Conservation (phyloP, 371 early-diverging fungal genomes). For the Lichtheimia corymbifera region DNA sequence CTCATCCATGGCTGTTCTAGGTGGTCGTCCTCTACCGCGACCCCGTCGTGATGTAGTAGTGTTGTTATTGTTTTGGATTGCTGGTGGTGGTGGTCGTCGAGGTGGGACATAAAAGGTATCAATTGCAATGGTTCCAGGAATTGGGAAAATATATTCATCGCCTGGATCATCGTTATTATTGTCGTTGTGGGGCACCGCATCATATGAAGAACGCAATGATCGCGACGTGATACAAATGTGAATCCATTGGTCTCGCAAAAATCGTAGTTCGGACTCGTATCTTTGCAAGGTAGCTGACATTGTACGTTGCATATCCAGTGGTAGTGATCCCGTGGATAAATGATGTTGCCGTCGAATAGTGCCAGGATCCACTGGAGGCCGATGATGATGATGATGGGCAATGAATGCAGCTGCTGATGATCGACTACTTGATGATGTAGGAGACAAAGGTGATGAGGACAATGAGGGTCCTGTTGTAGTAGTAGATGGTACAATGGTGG, state of each 20-base stretch:
- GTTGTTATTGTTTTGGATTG: background rate
- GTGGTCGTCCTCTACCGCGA: too few relatives aligned
- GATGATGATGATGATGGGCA: background rate
- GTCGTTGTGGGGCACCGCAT: background rate
- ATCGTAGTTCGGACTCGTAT: constrained; percentile 10
- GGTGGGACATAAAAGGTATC: background rate
- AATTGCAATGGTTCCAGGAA: constrained; percentile 3
- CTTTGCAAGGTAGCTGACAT: too few relatives aligned
- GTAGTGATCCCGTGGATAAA: background rate
- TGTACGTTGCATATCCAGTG: too few relatives aligned
- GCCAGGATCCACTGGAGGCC: too few relatives aligned
- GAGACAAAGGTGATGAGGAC: background rate
- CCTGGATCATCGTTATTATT: background rate
- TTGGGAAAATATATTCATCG: background rate
- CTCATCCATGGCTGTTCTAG: background rate
- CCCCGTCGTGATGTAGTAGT: too few relatives aligned
- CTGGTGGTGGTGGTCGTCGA: background rate
- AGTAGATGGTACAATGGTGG: too few relatives aligned
- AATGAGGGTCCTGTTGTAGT: too few relatives aligned
- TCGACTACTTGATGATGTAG: background rate
- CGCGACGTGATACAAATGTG: constrained; percentile 12
- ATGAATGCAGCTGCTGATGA: background rate
- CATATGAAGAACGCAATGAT: constrained; percentile 12
- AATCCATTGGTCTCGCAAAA: constrained; percentile 17
- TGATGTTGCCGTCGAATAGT: too few relatives aligned